phyloP scores from a whole-genome alignment of 1,284 basidiomycete genomes.

The Ganoderma multipileum region DNA sequence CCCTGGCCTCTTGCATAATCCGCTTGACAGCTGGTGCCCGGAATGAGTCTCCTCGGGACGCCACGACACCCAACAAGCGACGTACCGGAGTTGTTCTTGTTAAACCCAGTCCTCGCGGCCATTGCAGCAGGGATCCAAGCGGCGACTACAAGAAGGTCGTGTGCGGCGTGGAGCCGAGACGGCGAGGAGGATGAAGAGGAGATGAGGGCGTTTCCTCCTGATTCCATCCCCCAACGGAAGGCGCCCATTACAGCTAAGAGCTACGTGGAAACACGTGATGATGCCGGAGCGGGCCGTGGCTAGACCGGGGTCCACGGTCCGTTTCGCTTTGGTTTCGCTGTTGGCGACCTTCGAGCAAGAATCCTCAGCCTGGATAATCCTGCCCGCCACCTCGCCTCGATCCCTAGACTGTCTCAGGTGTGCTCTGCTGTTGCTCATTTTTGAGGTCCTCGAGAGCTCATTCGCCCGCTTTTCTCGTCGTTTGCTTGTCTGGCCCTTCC shows the following conservation, averaged over 20 bases:
- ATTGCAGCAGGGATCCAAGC: conserved; percentile 33
- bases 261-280: conserved; percentile 36
- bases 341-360: too few species aligned
- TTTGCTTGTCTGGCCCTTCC: neutral
- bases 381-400: neutral
- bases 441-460: neutral
- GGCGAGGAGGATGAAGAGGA: conserved; percentile 7
- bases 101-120: conserved; percentile 52
- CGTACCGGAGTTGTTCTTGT: conserved; percentile 87
- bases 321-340: too few species aligned
- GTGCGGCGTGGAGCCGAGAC: conserved; percentile 15
- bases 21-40: conserved; percentile 82
- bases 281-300: conserved; percentile 1
- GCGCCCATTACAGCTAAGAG: conserved; percentile 17
- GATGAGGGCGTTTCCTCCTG: conserved; percentile 17
- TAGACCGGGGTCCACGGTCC: neutral
- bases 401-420: neutral
- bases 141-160: conserved; percentile 17
- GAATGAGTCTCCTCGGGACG: conserved; percentile 12
- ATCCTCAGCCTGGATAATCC: too few species aligned
- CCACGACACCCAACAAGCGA: conserved; percentile 4
- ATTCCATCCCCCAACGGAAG: conserved; percentile 19
- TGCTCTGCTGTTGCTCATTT: neutral
- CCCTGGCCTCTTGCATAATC: conserved; percentile 95
- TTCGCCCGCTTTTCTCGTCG: neutral